phyloP scores from a whole-genome alignment of 2,329 filamentous ascomycete genomes.

The Knufia fluminis region DNA sequence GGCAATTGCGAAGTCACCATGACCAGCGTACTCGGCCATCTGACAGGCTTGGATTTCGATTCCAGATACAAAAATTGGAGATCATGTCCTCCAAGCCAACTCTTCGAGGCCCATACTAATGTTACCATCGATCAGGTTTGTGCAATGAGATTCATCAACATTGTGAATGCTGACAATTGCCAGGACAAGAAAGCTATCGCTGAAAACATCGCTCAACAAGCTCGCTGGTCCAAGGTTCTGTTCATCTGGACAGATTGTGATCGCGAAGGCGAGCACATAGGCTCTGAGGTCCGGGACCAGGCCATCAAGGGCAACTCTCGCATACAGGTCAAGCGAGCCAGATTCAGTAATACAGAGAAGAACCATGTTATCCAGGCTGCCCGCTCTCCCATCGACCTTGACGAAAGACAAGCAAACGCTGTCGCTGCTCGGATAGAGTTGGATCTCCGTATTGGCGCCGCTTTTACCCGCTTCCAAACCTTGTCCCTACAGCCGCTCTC shows the following conservation, averaged over 20 bases:
- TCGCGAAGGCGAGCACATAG: slow-evolving; percentile 93
- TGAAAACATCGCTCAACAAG: slow-evolving; percentile 73
- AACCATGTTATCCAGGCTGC: slow-evolving; percentile 84
- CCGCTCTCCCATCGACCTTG: slow-evolving; percentile 63
- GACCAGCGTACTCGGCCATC: slow-evolving; percentile 85
- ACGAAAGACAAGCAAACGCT: slow-evolving; percentile 77
- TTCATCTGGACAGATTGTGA: slow-evolving; percentile 99
- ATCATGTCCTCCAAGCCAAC: slow-evolving; percentile 63
- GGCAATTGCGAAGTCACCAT: slow-evolving; percentile 78
- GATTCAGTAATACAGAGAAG: slow-evolving; percentile 90
- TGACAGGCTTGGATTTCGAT: slow-evolving; percentile 72
- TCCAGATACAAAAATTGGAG: slow-evolving; percentile 68
- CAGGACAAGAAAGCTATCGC: slow-evolving; percentile 74
- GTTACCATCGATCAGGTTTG: slow-evolving; percentile 58
- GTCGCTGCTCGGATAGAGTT: slow-evolving; percentile 85
- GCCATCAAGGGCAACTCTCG: slow-evolving; percentile 63
- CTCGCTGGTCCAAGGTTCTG: slow-evolving; percentile 60
- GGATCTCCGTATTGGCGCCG: slow-evolving; percentile 82
- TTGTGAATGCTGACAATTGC: background rate
- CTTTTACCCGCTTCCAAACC: slow-evolving; percentile 83
- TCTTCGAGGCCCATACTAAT: slow-evolving; percentile 74
- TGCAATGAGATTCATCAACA: background rate
- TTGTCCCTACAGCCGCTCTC: slow-evolving; percentile 65
- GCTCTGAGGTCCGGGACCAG: slow-evolving; percentile 75
- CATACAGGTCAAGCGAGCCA: slow-evolving; percentile 74